Percentiles rank a stretch among this genome's conserved stretches.
Evolutionary conservation across 164 flowering plant species (phyloP).

Genomic region (Liquidambar formosana): DNA sequence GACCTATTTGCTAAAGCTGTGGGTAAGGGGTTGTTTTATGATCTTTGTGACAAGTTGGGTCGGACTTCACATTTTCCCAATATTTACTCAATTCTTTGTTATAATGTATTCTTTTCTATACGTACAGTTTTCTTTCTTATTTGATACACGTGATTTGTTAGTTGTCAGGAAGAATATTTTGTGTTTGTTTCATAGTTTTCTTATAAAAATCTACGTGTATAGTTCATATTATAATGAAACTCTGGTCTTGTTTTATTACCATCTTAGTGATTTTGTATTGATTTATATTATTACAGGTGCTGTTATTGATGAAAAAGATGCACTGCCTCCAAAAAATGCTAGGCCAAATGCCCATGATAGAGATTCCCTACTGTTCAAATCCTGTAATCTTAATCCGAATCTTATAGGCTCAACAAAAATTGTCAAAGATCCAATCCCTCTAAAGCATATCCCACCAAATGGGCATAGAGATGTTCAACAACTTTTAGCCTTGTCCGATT

Average conservation of each 20-base stretch:
- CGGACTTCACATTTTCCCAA: neutral
- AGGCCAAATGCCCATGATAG: constrained; percentile 26
- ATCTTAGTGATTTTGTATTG: neutral
- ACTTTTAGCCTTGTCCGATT: constrained; percentile 23
- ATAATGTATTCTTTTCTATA: neutral
- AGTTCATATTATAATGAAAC: too few relatives aligned
- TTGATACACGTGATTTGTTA: too few relatives aligned
- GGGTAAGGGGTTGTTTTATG: too few relatives aligned
- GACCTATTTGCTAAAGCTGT: too few relatives aligned
- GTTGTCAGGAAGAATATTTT: too few relatives aligned
- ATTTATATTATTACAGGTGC: constrained; percentile 23
- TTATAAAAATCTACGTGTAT: too few relatives aligned
- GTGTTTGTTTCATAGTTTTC: too few relatives aligned
- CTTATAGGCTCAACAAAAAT: constrained; percentile 21
- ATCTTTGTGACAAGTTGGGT: too few relatives aligned
- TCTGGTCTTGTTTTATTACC: too few relatives aligned
- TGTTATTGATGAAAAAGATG: constrained; percentile 26
- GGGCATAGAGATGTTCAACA: constrained; percentile 34
- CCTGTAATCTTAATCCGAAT: constrained; percentile 31
- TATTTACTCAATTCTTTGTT: neutral
- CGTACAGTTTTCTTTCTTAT: too few relatives aligned
- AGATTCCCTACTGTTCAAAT: constrained; percentile 24
- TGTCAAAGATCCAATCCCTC: constrained; percentile 29
- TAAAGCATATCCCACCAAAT: constrained; percentile 31
- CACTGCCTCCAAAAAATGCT: constrained; percentile 28